Conservation (phyloP, 2,329 filamentous ascomycete genomes). For the Pseudogymnoascus sp. region DNA sequence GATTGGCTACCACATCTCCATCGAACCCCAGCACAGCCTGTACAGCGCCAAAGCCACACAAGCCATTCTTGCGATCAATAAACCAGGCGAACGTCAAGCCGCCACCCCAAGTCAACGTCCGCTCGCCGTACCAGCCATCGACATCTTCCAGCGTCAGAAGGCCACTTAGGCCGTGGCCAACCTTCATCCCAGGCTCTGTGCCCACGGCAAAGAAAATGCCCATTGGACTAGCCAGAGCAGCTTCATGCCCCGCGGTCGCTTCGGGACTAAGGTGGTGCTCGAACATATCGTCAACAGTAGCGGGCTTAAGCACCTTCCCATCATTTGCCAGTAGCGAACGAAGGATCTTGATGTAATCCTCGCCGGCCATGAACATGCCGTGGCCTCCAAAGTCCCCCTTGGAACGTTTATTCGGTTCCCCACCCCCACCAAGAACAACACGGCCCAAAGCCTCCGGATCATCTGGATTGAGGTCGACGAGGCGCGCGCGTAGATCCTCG, state of each 20-base stretch:
- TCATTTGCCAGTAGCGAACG: constrained; percentile 41
- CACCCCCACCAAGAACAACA: constrained; percentile 30
- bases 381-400: constrained; percentile 27
- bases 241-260: constrained; percentile 23
- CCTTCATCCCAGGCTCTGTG: constrained; percentile 25
- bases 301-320: constrained; percentile 35
- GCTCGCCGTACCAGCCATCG: constrained; percentile 36
- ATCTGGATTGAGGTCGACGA: constrained; percentile 26
- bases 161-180: constrained; percentile 36
- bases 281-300: constrained; percentile 33
- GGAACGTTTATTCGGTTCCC: constrained; percentile 11
- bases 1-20: constrained; percentile 16
- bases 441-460: constrained; percentile 31
- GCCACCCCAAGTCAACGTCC: constrained; percentile 40
- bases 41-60: constrained; percentile 36
- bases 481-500: constrained; percentile 19
- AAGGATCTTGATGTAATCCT: constrained; percentile 36
- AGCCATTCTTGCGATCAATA: constrained; percentile 38
- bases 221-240: constrained; percentile 26
- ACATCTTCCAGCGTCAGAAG: constrained; percentile 34
- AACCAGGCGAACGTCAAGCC: constrained; percentile 41
- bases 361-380: constrained; percentile 28
- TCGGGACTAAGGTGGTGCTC: constrained; percentile 25
- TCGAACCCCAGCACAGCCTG: constrained; percentile 33
- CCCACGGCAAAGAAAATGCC: constrained; percentile 33